These are phyloP conservation scores for Pichia norvegensis DNA, from an alignment of 1,139 yeast species.

Conservation along the genomic window DNA sequence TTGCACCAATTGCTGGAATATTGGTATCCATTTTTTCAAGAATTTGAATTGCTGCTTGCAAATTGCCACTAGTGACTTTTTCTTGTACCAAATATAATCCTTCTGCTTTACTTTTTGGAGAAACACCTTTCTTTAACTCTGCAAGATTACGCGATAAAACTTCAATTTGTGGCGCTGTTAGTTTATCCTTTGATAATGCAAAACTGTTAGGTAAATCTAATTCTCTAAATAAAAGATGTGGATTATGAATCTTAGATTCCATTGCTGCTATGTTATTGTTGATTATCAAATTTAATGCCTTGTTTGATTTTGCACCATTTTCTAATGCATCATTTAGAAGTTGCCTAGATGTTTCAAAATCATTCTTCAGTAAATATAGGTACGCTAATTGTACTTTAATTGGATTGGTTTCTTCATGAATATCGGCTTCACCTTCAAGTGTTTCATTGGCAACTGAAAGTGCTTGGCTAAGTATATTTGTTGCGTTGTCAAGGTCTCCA, in stretches of 20 bases:
- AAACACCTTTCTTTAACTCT: background rate
- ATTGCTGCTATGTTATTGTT: slow-evolving; percentile 20
- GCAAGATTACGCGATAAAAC: slow-evolving; percentile 37
- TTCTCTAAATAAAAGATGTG: slow-evolving; percentile 38
- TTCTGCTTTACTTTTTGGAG: slow-evolving; percentile 24
- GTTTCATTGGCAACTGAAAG: slow-evolving; percentile 35
- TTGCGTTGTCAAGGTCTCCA: slow-evolving; percentile 37
- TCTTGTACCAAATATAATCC: slow-evolving; percentile 41
- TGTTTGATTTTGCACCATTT: background rate
- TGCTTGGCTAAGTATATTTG: slow-evolving; percentile 46
- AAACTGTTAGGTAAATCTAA: slow-evolving; percentile 37
- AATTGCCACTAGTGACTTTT: slow-evolving; percentile 33
- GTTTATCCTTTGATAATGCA: slow-evolving; percentile 32
- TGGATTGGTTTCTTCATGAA: slow-evolving; percentile 46
- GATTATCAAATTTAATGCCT: slow-evolving; percentile 14
- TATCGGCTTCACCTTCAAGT: slow-evolving; percentile 34
- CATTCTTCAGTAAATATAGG: slow-evolving; percentile 36
- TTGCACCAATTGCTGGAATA: slow-evolving; percentile 38
- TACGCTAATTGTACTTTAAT: slow-evolving; percentile 66
- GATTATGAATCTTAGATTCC: slow-evolving; percentile 12
- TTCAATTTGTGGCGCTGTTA: slow-evolving; percentile 39
- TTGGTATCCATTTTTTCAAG: slow-evolving; percentile 33
- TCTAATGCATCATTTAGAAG: background rate
- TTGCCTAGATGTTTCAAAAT: background rate
- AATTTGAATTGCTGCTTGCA: slow-evolving; percentile 38